phyloP scores from a whole-genome alignment of 2,329 filamentous ascomycete species.

The Penicillium sumatraense region DNA sequence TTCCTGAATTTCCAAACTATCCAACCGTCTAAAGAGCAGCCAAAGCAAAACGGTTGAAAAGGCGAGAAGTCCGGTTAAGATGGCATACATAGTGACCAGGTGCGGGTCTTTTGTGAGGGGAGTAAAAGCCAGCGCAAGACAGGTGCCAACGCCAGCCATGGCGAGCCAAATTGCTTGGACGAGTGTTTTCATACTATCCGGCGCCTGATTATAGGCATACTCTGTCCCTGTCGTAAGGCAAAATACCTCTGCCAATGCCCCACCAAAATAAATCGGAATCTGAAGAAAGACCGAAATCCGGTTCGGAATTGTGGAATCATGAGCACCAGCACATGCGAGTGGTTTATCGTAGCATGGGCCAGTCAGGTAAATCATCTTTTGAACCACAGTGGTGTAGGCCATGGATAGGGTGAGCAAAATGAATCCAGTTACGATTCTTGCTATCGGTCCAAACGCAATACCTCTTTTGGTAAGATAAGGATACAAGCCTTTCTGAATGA shows the following conservation, averaged over 20 bases:
- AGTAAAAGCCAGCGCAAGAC: conserved; percentile 10
- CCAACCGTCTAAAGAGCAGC: conserved; percentile 5
- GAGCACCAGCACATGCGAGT: conserved; percentile 31
- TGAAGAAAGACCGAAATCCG: conserved; percentile 47
- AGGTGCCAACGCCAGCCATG: conserved; percentile 9
- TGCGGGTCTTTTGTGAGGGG: conserved; percentile 6
- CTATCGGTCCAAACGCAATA: conserved; percentile 64
- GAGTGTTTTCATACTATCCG: conserved; percentile 44
- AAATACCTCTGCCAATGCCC: conserved; percentile 50
- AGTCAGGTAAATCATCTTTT: conserved; percentile 63
- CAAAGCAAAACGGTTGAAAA: neutral
- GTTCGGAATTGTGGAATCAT: conserved; percentile 27
- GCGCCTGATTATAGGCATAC: conserved; percentile 50
- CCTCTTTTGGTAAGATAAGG: conserved; percentile 57
- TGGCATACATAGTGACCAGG: conserved; percentile 11
- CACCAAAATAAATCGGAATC: conserved; percentile 44
- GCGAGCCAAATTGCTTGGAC: conserved; percentile 32
- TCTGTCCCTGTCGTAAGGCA: conserved; percentile 48
- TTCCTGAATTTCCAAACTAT: conserved; percentile 3
- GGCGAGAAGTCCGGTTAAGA: conserved; percentile 7
- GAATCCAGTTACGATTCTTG: conserved; percentile 61
- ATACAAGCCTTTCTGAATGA: conserved; percentile 60
- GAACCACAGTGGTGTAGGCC: conserved; percentile 61
- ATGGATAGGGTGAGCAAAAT: conserved; percentile 57
- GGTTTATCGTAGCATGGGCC: conserved; percentile 58